Percentiles rank a stretch among this genome's conserved stretches.
These are phyloP conservation scores for Zizania latifolia DNA, from an alignment of 176 grass and related monocot genomes.

Conservation along the genomic window DNA sequence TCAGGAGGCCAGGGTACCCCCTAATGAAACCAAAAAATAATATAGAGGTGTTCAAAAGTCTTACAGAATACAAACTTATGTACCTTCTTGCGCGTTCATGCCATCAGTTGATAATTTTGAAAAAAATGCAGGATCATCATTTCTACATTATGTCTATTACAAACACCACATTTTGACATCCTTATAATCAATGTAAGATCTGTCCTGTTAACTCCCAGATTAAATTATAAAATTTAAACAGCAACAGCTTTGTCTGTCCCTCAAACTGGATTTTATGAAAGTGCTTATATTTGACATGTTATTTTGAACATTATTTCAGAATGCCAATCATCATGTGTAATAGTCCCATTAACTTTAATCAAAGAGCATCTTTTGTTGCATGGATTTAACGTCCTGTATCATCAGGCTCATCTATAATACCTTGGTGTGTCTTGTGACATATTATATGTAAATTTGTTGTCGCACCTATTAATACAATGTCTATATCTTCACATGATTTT, in stretches of 20 bases:
- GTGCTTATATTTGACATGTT: not conserved
- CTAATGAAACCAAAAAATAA: not conserved
- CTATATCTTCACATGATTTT: not conserved
- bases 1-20: not conserved
- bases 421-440: not conserved
- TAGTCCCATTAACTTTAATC: not conserved
- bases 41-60: not conserved
- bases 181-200: not conserved
- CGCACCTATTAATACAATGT: not conserved
- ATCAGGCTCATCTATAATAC: not conserved
- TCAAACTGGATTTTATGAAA: not conserved
- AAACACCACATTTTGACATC: not conserved
- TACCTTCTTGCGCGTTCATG: not conserved
- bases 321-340: not conserved
- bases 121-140: not conserved
- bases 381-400: not conserved
- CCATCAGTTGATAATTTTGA: not conserved
- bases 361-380: not conserved
- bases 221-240: not conserved
- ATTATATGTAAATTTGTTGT: not conserved
- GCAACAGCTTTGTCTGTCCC: not conserved
- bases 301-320: not conserved
- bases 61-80: not conserved
- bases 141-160: not conserved
- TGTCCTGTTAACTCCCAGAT: not conserved